These are phyloP conservation scores for Jasminum sambac DNA, from an alignment of 257 asterid genomes.

Conservation along the genomic window DNA sequence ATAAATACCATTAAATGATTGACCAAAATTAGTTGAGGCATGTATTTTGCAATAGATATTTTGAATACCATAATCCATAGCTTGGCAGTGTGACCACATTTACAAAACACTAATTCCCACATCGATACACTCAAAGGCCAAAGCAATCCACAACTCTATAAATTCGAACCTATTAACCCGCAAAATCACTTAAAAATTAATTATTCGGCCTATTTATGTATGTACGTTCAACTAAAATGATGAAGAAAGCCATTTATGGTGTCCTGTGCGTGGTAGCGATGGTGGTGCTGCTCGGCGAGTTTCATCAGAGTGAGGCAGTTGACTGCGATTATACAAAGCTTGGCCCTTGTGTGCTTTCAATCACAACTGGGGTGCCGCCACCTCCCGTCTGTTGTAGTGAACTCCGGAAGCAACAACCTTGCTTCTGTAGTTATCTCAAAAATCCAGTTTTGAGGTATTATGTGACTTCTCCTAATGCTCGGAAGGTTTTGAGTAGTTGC, in stretches of 20 bases:
- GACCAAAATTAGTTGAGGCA: too few relatives aligned
- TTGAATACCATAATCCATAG: not conserved
- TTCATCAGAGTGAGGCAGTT: slow-evolving; percentile 6
- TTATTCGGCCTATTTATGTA: too few relatives aligned
- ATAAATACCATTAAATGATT: too few relatives aligned
- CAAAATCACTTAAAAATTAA: too few relatives aligned
- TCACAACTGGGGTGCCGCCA: slow-evolving; percentile 7
- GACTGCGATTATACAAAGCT: slow-evolving; percentile 13
- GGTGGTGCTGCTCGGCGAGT: slow-evolving; percentile 4
- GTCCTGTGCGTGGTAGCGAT: not conserved
- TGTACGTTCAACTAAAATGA: not conserved
- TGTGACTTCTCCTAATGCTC: too few relatives aligned
- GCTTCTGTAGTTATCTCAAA: too few relatives aligned
- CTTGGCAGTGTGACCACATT: not conserved
- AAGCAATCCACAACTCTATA: not conserved
- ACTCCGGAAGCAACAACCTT: slow-evolving; percentile 1
- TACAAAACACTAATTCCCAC: not conserved
- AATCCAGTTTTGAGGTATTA: too few relatives aligned
- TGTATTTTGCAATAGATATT: too few relatives aligned
- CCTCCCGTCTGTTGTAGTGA: slow-evolving; percentile 5
- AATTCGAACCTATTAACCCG: not conserved
- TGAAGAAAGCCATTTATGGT: not conserved
- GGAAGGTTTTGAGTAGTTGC: too few relatives aligned
- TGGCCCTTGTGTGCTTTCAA: not conserved
- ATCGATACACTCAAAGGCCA: not conserved